Evolutionary conservation across 176 grass and related monocot species (phyloP), one percentile per base, ranked within the genome.

Genomic region (Neostapfia colusana): DNA sequence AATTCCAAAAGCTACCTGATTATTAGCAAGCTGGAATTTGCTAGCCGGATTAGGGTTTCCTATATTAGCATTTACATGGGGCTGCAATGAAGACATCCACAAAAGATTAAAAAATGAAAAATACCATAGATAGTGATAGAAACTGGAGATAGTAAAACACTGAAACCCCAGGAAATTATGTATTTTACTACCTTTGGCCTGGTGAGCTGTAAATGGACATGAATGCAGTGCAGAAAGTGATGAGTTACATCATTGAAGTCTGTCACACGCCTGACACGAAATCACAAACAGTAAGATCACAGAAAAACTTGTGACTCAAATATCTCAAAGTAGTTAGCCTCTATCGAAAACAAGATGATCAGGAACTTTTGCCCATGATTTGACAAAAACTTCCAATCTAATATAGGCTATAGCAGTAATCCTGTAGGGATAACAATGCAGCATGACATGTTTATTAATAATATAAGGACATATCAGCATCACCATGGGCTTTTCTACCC

Each of bases 161-260:
- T 67, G 80, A 70, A 79, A 2, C 69, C 34, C 48, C 43, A 72
- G 50, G 73, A 36, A 55, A 6, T 27, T 13, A 46, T 6, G 21
- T 3, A 83, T 74, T 15, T 48, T 17, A 65, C 24, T 93, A 97
- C 94, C 89, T 90, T 97, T 63, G 51, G 0, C 71, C 57, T 91
- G 20, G 78, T 93, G 57, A 88, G 86, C 43, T 93, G 82, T 86
- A 97, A 55, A 88, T 97, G 91, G 17, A 91, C 88, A 76, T 93
- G 72, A 82, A 97, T 88, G 80, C 91, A 97, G 62, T 93, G 79
- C 40, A 97, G 65, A 87, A 94, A 94, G 72, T 98, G 95, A 67
- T 86, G 89, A 3, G 91, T 91, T 62, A 98, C 63, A 35, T 94
- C 79, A 75, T 94, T 94, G 82, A 90, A 98, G 70, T 94, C 73